phyloP scores from a whole-genome alignment of 1,139 yeast species.

The Saccharomycopsis crataegensis region DNA sequence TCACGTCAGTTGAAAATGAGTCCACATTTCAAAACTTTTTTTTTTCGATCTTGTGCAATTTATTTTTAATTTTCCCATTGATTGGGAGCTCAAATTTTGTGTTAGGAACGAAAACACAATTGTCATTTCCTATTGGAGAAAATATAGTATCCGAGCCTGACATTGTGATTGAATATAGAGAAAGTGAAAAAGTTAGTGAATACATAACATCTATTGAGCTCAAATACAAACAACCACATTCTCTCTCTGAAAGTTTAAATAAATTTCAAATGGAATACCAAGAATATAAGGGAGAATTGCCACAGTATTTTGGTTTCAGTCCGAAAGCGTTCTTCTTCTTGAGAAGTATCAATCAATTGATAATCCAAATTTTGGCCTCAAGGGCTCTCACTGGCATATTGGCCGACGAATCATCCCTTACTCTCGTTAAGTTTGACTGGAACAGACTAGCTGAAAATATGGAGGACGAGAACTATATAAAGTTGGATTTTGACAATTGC shows the following conservation, averaged over 20 bases:
- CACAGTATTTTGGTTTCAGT: not conserved
- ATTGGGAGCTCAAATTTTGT: not conserved
- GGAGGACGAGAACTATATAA: not conserved
- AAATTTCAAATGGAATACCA: not conserved
- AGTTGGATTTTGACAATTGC: not conserved
- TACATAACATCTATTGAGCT: not conserved
- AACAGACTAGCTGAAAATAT: not conserved
- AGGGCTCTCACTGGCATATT: not conserved
- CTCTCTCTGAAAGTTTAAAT: not conserved
- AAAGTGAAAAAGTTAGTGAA: not conserved
- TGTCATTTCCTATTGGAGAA: not conserved
- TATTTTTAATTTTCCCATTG: not conserved
- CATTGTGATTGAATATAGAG: not conserved
- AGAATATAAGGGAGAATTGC: not conserved
- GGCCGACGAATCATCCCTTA: not conserved
- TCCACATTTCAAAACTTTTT: too few species aligned
- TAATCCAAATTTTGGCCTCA: not conserved
- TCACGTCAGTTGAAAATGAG: too few species aligned
- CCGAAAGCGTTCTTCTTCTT: not conserved
- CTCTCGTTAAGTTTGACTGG: not conserved
- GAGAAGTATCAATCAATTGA: not conserved
- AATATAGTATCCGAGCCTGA: not conserved
- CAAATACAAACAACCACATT: not conserved
- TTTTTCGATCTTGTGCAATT: too few species aligned
- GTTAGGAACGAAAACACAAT: not conserved